Evolutionary conservation across 2,329 filamentous ascomycete genomes (phyloP), one percentile per base, ranked within the genome.

Genomic region (Monosporascus ibericus): DNA sequence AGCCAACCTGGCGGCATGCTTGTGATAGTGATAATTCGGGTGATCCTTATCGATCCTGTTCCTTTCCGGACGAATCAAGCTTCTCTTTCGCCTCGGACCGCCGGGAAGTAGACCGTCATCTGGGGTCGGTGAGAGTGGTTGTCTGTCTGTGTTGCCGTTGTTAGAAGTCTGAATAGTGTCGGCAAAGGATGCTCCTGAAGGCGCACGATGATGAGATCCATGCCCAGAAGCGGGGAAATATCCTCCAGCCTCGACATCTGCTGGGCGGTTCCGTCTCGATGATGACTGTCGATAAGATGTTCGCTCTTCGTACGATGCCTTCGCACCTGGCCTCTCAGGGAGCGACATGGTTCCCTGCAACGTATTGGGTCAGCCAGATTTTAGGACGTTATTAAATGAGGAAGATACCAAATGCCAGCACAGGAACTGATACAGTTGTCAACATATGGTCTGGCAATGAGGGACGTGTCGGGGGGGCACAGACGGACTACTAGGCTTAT

Each of bases 21-120:
- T 88, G 60, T 90, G 85, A 71, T 99, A 99, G 72, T 96, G 82
- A 67, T 96, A 99, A 69, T 97, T 95, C 15, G 92, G 91, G 68
- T 97, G 91, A 61, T 92, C 88, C 58, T 80, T 85, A 61, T 92
- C 88, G 60, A 95, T 90, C 61, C 88, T 84, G 64, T 87, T 87
- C 59, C 94, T 84, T 72, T 99, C 94, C 1, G 94, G 94, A 56
- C 88, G 81, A 65, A 99, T 86, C 58, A 99, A 76, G 69, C 90
- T 96, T 68, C 88, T 85, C 72, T 97, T 97, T 62, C 92, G 84
- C 55, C 55, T 70, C 65, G 49, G 72, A 63, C 55, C 57, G 57
- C 52, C 63, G 52, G 11, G 58, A 52, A 37, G 62, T 59, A 27
- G 67, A 60, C n/a, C 68, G 54, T 54, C 61, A 37, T 72, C 71